Evolutionary conservation across 805 yeast genomes (phyloP).

Genomic region (Wickerhamomyces canadensis): DNA sequence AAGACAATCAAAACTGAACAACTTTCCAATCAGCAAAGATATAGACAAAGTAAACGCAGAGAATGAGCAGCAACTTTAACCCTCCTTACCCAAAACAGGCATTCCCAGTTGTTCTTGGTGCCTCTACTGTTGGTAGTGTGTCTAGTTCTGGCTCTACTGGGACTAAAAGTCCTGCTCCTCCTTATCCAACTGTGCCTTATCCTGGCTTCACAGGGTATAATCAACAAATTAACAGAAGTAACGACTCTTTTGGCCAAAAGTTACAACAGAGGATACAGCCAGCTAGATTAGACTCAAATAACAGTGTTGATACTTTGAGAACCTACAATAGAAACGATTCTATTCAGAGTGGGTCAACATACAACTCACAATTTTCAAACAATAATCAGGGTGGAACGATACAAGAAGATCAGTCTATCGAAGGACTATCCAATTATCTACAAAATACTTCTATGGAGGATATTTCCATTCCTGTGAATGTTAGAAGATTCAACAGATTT

Average conservation of each 20-base stretch:
- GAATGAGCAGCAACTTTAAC: no score
- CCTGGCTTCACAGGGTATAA: not conserved
- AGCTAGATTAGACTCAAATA: not conserved
- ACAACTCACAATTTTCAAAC: not conserved
- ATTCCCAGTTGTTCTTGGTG: no score
- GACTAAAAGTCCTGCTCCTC: not conserved
- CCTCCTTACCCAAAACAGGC: no score
- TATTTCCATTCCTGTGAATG: constrained; percentile 19
- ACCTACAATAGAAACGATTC: not conserved
- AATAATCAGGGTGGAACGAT: no score
- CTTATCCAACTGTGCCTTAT: not conserved
- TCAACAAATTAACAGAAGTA: not conserved
- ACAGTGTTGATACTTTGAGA: not conserved
- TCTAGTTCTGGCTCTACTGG: not conserved
- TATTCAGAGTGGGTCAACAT: not conserved
- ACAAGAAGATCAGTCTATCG: not conserved
- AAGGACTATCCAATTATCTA: not conserved
- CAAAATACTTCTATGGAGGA: not conserved
- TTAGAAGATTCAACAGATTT: constrained; percentile 24
- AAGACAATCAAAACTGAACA: no score
- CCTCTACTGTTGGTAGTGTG: no score
- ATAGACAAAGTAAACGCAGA: no score
- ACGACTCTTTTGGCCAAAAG: not conserved
- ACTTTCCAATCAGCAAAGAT: no score
- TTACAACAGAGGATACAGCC: not conserved